Evolutionary conservation across 371 early-diverging fungal genomes (phyloP).

Genomic region (Mucor lusitanicus): DNA sequence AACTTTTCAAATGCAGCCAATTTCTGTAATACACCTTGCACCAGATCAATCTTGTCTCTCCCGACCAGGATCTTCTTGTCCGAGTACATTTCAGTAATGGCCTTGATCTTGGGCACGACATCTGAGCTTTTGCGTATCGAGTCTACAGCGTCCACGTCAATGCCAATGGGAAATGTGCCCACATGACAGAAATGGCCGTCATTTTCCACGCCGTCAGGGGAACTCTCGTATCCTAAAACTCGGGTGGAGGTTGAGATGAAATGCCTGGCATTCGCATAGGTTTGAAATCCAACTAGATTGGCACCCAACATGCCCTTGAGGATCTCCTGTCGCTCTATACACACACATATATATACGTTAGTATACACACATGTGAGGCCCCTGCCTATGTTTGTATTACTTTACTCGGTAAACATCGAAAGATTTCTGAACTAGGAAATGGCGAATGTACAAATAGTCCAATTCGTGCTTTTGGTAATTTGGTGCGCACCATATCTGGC

Average conservation of each 20-base stretch:
- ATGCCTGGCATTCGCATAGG: slow-evolving; percentile 94
- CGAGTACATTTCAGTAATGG: slow-evolving; percentile 81
- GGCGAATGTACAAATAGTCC: slow-evolving; percentile 99
- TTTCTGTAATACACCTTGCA: slow-evolving; percentile 98
- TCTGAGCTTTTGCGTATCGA: slow-evolving; percentile 32
- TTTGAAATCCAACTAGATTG: slow-evolving; percentile 93
- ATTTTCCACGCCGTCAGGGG: slow-evolving; percentile 72
- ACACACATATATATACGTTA: not conserved
- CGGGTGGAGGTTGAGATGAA: slow-evolving; percentile 92
- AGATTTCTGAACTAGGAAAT: slow-evolving; percentile 93
- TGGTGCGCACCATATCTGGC: slow-evolving; percentile 82
- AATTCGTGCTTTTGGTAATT: slow-evolving; percentile 79
- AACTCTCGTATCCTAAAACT: slow-evolving; percentile 86
- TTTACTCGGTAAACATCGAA: slow-evolving; percentile 86
- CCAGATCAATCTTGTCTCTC: slow-evolving; percentile 96
- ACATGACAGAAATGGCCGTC: slow-evolving; percentile 72
- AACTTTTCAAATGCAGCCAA: slow-evolving; percentile 93
- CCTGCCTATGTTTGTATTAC: not conserved
- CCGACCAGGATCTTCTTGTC: slow-evolving; percentile 96
- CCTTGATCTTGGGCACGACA: slow-evolving; percentile 71
- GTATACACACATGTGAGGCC: not conserved
- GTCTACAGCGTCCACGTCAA: slow-evolving; percentile 71
- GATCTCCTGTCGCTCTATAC: slow-evolving; percentile 80
- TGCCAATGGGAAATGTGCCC: slow-evolving; percentile 97
- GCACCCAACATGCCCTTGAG: slow-evolving; percentile 90